Conservation (phyloP, 148 eudicot species). For the Limonium bicolor region DNA sequence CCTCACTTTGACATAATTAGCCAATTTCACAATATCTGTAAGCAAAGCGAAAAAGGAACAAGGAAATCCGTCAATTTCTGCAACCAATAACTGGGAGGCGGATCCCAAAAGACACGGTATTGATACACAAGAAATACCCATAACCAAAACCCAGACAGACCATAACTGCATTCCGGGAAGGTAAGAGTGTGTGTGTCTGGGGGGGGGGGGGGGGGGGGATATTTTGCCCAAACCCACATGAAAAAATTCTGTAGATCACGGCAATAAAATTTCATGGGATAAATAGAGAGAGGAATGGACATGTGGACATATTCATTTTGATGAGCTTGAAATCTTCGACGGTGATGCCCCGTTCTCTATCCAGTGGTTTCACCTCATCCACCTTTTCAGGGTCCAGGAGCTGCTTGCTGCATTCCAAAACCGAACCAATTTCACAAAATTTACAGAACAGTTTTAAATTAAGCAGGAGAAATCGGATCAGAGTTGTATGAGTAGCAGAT, state of each 20-base stretch:
- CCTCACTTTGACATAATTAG: constrained; percentile 77
- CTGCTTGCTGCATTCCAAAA: constrained; percentile 34
- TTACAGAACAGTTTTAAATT: background rate
- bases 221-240: constrained; percentile 1
- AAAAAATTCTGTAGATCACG: background rate
- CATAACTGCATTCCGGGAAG: background rate
- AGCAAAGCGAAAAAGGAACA: background rate
- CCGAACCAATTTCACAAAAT: background rate
- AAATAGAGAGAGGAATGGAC: constrained; percentile 20
- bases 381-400: constrained; percentile 79
- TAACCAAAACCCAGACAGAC: background rate
- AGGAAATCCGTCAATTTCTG: background rate
- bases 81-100: background rate
- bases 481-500: background rate
- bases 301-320: constrained; percentile 80
- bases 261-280: background rate
- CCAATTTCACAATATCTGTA: constrained; percentile 78
- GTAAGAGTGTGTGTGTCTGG: background rate
- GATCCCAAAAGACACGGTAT: background rate
- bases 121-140: background rate
- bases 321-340: constrained; percentile 86
- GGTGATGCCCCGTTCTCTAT: constrained; percentile 75
- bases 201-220: too few species aligned
- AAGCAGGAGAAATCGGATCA: background rate
- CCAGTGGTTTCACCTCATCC: constrained; percentile 61